Conservation (phyloP, 176 grass and related monocot species). For the Thalia dealbata region DNA sequence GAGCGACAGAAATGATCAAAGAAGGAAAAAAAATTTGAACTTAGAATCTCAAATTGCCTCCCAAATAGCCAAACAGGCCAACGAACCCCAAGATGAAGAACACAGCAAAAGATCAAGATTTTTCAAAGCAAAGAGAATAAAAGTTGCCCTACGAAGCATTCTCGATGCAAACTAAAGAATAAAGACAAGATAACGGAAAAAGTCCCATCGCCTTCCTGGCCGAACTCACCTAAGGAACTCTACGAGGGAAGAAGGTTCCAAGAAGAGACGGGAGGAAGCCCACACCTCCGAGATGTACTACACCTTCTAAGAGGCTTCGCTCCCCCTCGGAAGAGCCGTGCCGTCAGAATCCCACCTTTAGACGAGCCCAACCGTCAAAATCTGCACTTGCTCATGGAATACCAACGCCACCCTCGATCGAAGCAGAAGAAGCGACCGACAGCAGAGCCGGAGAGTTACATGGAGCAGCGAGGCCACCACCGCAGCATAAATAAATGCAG, state of each 20-base stretch:
- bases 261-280: not conserved
- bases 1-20: not conserved
- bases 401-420: not conserved
- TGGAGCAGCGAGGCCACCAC: not conserved
- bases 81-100: not conserved
- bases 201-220: not conserved
- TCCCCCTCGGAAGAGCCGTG: not conserved
- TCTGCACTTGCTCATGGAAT: not conserved
- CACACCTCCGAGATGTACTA: not conserved
- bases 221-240: not conserved
- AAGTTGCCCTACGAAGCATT: not conserved
- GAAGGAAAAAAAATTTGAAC: not conserved
- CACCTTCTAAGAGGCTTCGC: not conserved
- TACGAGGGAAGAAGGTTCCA: not conserved
- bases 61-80: not conserved
- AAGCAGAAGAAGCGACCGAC: not conserved
- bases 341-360: not conserved
- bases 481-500: not conserved
- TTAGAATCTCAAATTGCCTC: not conserved
- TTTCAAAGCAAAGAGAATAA: not conserved
- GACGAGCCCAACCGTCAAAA: not conserved
- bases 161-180: not conserved
- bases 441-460: not conserved
- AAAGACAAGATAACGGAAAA: not conserved
- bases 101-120: not conserved